Evolutionary conservation across 1,284 basidiomycete genomes (phyloP).

Genomic region (Ustilago crameri): DNA sequence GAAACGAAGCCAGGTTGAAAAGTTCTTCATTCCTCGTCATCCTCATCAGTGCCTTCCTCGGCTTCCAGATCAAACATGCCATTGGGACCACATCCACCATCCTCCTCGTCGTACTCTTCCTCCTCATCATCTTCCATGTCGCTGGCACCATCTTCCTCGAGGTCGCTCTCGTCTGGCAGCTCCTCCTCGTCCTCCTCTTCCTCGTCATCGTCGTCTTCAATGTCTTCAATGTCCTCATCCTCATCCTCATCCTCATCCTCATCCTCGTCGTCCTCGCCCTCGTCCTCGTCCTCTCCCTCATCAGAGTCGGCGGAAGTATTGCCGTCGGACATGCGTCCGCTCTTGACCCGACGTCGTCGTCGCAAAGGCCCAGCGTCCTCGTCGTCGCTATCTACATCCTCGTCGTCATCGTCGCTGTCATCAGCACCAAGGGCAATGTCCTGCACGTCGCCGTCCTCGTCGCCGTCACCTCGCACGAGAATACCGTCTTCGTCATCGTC

Average conservation of each 20-base stretch:
- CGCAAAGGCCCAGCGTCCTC: slow-evolving; percentile 34
- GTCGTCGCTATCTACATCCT: slow-evolving; percentile 41
- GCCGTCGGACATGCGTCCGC: slow-evolving; percentile 35
- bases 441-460: slow-evolving; percentile 55
- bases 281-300: slow-evolving; percentile 37
- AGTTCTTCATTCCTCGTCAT: slow-evolving; percentile 30
- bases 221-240: slow-evolving; percentile 10
- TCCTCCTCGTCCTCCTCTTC: slow-evolving; percentile 41
- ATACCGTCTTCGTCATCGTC: slow-evolving; percentile 40
- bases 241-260: slow-evolving; percentile 23
- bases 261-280: slow-evolving; percentile 5
- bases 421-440: slow-evolving; percentile 55
- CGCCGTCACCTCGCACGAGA: slow-evolving; percentile 38
- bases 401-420: slow-evolving; percentile 46
- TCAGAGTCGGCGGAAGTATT: slow-evolving; percentile 49
- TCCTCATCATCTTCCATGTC: slow-evolving; percentile 52
- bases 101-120: slow-evolving; percentile 51
- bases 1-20: neutral
- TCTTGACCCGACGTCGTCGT: slow-evolving; percentile 29
- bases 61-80: slow-evolving; percentile 52
- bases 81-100: slow-evolving; percentile 34
- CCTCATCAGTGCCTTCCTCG: slow-evolving; percentile 49
- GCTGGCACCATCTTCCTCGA: slow-evolving; percentile 44
- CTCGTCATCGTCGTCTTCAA: slow-evolving; percentile 16
- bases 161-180: slow-evolving; percentile 48